Evolutionary conservation across 2,329 filamentous ascomycete genomes (phyloP).

Genomic region (Lachnellula hyalina): DNA sequence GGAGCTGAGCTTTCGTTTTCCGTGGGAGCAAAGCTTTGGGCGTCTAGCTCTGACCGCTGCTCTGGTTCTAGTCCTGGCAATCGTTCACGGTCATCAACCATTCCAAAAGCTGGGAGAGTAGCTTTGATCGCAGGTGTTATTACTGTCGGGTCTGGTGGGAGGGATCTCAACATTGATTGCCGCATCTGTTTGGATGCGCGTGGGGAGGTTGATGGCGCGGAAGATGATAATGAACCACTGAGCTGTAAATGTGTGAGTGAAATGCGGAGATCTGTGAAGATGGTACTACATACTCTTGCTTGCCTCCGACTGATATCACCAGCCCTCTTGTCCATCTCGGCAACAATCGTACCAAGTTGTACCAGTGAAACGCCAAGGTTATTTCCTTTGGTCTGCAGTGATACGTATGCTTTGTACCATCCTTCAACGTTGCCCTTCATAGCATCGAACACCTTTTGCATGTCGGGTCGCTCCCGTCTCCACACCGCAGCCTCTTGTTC

Average conservation of each 20-base stretch:
- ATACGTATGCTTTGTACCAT: conserved; percentile 76
- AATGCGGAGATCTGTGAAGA: neutral
- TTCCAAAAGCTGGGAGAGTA: conserved; percentile 25
- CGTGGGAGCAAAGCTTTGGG: conserved; percentile 1
- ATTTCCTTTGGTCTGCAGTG: conserved; percentile 67
- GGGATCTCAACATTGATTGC: conserved; percentile 25
- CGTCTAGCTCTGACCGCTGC: neutral
- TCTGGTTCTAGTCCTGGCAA: conserved; percentile 18
- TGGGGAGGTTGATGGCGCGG: conserved; percentile 7
- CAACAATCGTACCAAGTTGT: conserved; percentile 69
- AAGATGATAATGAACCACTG: conserved; percentile 15
- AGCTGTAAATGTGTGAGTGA: conserved; percentile 19
- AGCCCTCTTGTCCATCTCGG: conserved; percentile 81
- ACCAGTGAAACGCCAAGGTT: conserved; percentile 64
- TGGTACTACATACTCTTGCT: conserved; percentile 49
- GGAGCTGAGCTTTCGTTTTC: conserved; percentile 5
- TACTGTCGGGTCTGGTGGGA: conserved; percentile 24
- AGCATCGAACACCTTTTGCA: conserved; percentile 71
- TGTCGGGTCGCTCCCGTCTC: conserved; percentile 53
- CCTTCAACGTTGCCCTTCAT: conserved; percentile 93
- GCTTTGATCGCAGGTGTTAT: conserved; percentile 29
- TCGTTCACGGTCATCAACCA: conserved; percentile 26
- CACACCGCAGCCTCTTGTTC: conserved; percentile 59
- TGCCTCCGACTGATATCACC: conserved; percentile 76
- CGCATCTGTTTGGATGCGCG: conserved; percentile 20